A percentile compares a stretch with the other conserved stretches of the same genome.
Conservation (phyloP, 2,329 filamentous ascomycete genomes). For the Aureobasidium subglaciale region DNA sequence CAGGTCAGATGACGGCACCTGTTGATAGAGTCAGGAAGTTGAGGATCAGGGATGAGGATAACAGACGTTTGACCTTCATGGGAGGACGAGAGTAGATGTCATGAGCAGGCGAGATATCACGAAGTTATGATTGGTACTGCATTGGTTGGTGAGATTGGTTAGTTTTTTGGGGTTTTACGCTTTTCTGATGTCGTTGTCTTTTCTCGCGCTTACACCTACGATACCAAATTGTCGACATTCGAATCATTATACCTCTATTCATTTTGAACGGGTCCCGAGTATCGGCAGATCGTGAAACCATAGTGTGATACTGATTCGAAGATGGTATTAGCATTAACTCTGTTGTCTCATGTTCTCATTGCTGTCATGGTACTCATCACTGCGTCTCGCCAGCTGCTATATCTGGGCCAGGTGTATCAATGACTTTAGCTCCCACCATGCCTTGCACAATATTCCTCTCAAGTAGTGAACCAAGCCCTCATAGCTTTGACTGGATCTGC, state of each 20-base stretch:
- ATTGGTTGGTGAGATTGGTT: background rate
- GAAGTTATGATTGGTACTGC: background rate
- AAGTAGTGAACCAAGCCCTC: conserved; percentile 47
- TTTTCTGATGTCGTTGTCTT: background rate
- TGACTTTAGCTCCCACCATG: background rate
- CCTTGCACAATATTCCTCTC: background rate
- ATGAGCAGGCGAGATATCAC: conserved; percentile 2
- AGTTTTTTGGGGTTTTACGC: background rate
- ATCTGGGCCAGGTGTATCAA: too few relatives aligned
- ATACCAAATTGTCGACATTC: background rate
- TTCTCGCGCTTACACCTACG: background rate
- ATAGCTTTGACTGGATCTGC: conserved; percentile 63
- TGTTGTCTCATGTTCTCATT: too few relatives aligned
- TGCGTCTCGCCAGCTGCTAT: too few relatives aligned
- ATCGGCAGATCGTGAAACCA: too few relatives aligned
- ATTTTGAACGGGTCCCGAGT: background rate
- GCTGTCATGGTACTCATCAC: too few relatives aligned
- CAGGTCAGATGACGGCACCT: conserved; percentile 31
- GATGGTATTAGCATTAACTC: too few relatives aligned
- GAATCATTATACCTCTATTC: background rate
- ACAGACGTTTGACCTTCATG: conserved; percentile 27
- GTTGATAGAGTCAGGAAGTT: conserved; percentile 28
- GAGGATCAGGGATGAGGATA: conserved; percentile 22
- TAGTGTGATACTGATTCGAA: too few relatives aligned
- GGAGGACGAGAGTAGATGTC: conserved; percentile 8